Base-by-base conservation (phyloP, 495 filamentous ascomycete species). In the Venustampulla echinocandica region DNA sequence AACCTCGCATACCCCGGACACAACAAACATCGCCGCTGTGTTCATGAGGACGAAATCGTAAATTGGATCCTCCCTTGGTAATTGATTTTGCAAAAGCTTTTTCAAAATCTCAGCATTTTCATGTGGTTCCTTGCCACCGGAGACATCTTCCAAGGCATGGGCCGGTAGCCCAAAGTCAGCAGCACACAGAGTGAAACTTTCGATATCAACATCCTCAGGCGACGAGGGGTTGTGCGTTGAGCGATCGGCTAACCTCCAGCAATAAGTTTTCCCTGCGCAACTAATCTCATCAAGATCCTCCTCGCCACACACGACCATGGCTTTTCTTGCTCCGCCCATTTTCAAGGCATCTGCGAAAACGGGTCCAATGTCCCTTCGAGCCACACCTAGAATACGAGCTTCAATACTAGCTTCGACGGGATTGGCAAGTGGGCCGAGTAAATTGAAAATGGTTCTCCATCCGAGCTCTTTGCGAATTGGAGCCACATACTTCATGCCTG, bases 241-340 rank as follows among this genome's bases (percentile, higher is more conserved):
- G 10, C 52, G 48, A 49, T 84, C 75, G 1, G 74, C 67, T 1
- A 96, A 63, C 59, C 75, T 76, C 90, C 92, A 96, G 74, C 90
- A 96, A 53, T 85, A 78, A 13, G 89, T 94, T 25, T 66, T 63
- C 0, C 89, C 88, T 2, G 90, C 92, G 55, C 87, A 93, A 51
- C 81, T 87, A 46, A 99, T 80, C 66, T 99, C 92, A 61, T 99
- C 92, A 40, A 99, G 78, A 42, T 96, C 85, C 64, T 97, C 92
- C 49, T 82, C 81, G 23, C 93, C 92, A 61, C 90, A 97, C 5
- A 97, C 85, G 4, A 99, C 81, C 63, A 99, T 71, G 2, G 84
- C 89, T 60, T 94, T 95, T 52, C 69, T 75, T 3, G 79, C 76
- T 24, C 89, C 89, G n/a, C 74, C 74, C 46, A 94, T 68, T 10